Percentiles rank a stretch among this genome's conserved stretches.
phyloP scores from a whole-genome alignment of 345 rosid species.

The Anastatica hierochuntica region DNA sequence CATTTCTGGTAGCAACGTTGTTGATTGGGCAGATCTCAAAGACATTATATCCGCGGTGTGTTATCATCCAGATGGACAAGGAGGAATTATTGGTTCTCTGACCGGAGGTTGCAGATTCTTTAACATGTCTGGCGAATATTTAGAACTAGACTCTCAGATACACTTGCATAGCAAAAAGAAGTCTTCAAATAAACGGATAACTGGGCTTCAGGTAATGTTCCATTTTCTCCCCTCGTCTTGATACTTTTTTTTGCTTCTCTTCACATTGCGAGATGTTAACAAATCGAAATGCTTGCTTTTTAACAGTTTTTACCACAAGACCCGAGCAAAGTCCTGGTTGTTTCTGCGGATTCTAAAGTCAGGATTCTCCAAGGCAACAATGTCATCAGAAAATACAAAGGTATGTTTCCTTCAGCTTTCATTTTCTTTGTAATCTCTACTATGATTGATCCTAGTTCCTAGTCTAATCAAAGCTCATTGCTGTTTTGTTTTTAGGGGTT shows the following conservation, averaged over 20 bases:
- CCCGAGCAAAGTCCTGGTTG: slow-evolving; percentile 63
- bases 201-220: slow-evolving; percentile 56
- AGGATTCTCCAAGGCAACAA: slow-evolving; percentile 65
- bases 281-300: not conserved
- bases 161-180: slow-evolving; percentile 56
- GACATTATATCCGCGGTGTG: slow-evolving; percentile 79
- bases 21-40: slow-evolving; percentile 69
- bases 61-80: slow-evolving; percentile 74
- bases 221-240: not conserved
- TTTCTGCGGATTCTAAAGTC: slow-evolving; percentile 78
- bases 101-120: slow-evolving; percentile 51
- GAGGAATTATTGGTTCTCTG: slow-evolving; percentile 47
- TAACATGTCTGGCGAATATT: slow-evolving; percentile 41
- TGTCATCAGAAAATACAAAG: slow-evolving; percentile 57
- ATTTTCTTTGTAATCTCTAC: not conserved
- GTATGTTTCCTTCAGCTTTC: slow-evolving; percentile 24
- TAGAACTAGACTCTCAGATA: slow-evolving; percentile 67
- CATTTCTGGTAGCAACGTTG: slow-evolving; percentile 50
- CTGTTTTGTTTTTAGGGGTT: slow-evolving; percentile 26
- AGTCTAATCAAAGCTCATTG: not conserved
- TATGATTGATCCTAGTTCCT: not conserved
- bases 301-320: slow-evolving; percentile 67
- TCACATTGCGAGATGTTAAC: slow-evolving; percentile 7
- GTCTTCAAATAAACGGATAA: slow-evolving; percentile 57
- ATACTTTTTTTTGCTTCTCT: not conserved